Evolutionary conservation across 768 basidiomycete genomes (phyloP).

Genomic region (Boletus rubescentipes): DNA sequence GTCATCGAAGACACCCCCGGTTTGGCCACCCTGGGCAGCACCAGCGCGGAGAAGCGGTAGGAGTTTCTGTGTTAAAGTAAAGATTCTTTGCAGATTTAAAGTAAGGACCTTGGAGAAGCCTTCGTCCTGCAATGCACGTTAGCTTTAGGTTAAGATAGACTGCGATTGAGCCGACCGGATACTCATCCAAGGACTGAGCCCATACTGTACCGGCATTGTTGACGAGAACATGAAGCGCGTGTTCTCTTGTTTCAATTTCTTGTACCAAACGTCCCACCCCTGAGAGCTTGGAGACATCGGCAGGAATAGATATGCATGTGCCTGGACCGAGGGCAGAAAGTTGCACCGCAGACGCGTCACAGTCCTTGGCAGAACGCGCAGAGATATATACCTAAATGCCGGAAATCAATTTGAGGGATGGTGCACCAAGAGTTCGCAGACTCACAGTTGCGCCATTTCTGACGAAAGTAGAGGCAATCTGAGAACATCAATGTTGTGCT

Average conservation of each 20-base stretch:
- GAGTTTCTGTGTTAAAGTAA: conserved; percentile 60
- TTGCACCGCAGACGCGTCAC: conserved; percentile 49
- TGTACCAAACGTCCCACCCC: conserved; percentile 54
- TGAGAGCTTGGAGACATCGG: conserved; percentile 51
- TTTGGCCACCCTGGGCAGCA: conserved; percentile 39
- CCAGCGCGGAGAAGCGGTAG: conserved; percentile 55
- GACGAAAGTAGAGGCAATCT: conserved; percentile 67
- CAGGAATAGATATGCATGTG: conserved; percentile 51
- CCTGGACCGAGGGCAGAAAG: conserved; percentile 55
- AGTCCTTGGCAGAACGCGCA: conserved; percentile 53
- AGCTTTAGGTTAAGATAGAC: not conserved
- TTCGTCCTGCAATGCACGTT: conserved; percentile 38
- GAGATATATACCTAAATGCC: conserved; percentile 56
- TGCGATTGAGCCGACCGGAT: conserved; percentile 36
- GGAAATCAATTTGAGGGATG: conserved; percentile 8
- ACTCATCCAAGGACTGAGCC: conserved; percentile 47
- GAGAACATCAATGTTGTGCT: conserved; percentile 8
- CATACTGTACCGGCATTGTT: conserved; percentile 67
- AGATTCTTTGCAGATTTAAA: conserved; percentile 62
- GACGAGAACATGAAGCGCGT: conserved; percentile 54
- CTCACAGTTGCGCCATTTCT: conserved; percentile 57
- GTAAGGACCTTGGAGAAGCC: conserved; percentile 62
- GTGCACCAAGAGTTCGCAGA: not conserved
- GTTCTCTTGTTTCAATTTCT: conserved; percentile 52
- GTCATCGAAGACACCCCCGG: conserved; percentile 38